Evolutionary conservation across 2,329 filamentous ascomycete species (phyloP).

Genomic region (Trichophaea hybrida): DNA sequence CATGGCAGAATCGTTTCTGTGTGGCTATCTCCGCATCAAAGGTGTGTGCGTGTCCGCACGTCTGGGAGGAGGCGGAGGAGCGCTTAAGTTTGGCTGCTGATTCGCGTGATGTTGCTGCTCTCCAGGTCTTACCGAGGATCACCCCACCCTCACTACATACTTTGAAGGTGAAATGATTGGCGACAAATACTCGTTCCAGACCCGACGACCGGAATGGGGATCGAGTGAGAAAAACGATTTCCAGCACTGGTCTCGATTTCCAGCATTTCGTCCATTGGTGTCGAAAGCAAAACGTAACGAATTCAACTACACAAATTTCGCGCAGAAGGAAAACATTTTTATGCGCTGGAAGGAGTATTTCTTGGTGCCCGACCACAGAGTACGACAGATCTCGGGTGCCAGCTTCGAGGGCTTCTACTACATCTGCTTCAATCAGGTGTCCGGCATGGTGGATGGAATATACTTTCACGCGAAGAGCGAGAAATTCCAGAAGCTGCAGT

Average conservation of each 20-base stretch:
- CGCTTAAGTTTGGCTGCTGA: neutral
- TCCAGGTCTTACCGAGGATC: constrained; percentile 78
- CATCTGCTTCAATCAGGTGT: constrained; percentile 91
- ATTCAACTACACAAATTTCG: constrained; percentile 51
- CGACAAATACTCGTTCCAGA: constrained; percentile 84
- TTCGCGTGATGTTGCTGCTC: neutral
- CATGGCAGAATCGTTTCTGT: constrained; percentile 83
- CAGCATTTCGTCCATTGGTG: constrained; percentile 57
- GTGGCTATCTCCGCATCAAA: constrained; percentile 90
- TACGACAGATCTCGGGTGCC: constrained; percentile 78
- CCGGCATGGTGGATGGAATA: constrained; percentile 76
- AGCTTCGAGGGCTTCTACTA: constrained; percentile 99
- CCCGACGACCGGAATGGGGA: constrained; percentile 78
- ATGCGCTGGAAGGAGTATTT: constrained; percentile 99
- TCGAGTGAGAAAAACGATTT: constrained; percentile 82
- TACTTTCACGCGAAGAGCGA: constrained; percentile 98
- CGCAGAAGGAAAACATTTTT: constrained; percentile 76
- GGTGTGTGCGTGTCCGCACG: constrained; percentile 39
- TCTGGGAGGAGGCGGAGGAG: neutral
- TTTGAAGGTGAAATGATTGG: constrained; percentile 98
- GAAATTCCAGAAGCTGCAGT: constrained; percentile 89
- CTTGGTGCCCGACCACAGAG: constrained; percentile 83
- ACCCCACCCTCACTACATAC: constrained; percentile 93
- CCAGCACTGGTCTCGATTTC: constrained; percentile 84
- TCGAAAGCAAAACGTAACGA: constrained; percentile 45